phyloP scores from a whole-genome alignment of 2,329 filamentous ascomycete species.

The Xylaria sp. region DNA sequence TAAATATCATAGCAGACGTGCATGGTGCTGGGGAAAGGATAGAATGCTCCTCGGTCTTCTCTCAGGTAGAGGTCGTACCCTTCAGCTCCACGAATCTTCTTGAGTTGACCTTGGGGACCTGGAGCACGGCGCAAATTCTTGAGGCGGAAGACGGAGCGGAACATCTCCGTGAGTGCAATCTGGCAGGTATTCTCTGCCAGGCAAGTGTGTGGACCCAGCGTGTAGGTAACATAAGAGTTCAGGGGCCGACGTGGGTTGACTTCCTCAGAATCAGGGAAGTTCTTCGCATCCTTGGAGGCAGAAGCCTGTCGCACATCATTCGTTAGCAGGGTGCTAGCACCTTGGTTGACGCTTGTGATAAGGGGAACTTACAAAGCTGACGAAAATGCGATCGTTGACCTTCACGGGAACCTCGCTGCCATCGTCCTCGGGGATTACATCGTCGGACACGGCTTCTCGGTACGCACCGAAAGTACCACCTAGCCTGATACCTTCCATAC shows the following conservation, averaged over 20 bases:
- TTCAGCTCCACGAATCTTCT: constrained; percentile 68
- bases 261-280: constrained; percentile 70
- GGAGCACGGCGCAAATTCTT: constrained; percentile 69
- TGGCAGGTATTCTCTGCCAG: constrained; percentile 70
- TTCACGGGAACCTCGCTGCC: constrained; percentile 62
- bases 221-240: constrained; percentile 73
- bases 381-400: constrained; percentile 69
- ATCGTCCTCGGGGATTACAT: constrained; percentile 63
- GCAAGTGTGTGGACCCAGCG: constrained; percentile 70
- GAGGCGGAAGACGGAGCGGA: constrained; percentile 71
- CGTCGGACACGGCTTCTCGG: constrained; percentile 62
- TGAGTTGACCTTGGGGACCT: constrained; percentile 73
- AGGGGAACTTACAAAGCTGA: constrained; percentile 65
- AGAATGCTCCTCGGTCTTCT: constrained; percentile 71
- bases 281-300: constrained; percentile 65
- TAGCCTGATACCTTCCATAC: constrained; percentile 77
- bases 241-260: constrained; percentile 73
- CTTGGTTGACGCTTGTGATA: not conserved
- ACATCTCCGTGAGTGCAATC: constrained; percentile 73
- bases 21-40: constrained; percentile 56
- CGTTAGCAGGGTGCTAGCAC: constrained; percentile 3
- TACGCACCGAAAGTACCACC: constrained; percentile 71
- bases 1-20: constrained; percentile 48
- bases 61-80: constrained; percentile 71
- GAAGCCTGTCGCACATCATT: constrained; percentile 47